These are phyloP conservation scores for Neurospora sp. DNA, from an alignment of 495 filamentous ascomycete genomes.

Conservation along the genomic window DNA sequence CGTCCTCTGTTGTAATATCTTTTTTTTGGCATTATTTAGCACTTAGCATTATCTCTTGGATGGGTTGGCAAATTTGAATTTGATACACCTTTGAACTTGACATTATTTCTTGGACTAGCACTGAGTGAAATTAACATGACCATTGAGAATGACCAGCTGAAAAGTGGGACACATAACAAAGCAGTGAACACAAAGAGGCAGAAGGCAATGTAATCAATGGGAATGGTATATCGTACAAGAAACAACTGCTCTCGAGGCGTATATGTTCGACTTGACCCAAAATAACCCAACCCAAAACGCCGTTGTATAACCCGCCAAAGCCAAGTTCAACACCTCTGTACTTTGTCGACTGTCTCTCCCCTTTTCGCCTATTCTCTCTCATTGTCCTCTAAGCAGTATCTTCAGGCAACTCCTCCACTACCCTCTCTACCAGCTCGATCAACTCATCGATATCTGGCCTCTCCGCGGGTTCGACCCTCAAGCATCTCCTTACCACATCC, in stretches of 20 bases:
- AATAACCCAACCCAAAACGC: background rate
- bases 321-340: background rate
- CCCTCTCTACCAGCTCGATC: constrained; percentile 67
- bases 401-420: constrained; percentile 64
- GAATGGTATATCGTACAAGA: constrained; percentile 1
- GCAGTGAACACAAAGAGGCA: background rate
- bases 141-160: background rate
- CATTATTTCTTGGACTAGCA: background rate
- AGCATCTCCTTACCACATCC: constrained; percentile 76
- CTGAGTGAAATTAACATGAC: background rate
- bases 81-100: background rate
- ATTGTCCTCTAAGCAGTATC: constrained; percentile 33
- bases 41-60: background rate
- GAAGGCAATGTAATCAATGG: background rate
- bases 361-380: background rate
- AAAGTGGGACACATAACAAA: background rate
- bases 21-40: background rate
- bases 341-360: background rate
- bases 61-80: background rate
- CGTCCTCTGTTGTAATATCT: background rate
- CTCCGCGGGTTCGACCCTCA: constrained; percentile 87
- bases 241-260: background rate
- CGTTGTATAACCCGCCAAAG: background rate
- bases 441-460: constrained; percentile 85
- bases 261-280: background rate